A percentile compares a stretch with the other conserved stretches of the same genome.
Conservation (phyloP, 345 rosid species). For the Chamaenerion angustifolium region DNA sequence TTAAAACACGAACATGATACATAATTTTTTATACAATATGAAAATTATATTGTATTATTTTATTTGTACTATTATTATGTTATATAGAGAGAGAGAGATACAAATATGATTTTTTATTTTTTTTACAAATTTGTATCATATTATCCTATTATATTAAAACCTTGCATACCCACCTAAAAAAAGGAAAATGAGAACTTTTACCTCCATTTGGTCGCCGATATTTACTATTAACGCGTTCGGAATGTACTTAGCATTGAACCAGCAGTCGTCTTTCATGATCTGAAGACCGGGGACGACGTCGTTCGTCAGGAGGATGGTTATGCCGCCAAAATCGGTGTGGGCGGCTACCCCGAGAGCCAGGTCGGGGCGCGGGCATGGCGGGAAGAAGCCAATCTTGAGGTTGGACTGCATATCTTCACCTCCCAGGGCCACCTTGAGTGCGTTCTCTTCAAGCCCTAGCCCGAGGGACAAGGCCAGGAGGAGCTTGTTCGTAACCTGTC, state of each 20-base stretch:
- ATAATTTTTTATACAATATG: no score
- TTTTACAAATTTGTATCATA: no score
- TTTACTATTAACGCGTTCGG: conserved; percentile 67
- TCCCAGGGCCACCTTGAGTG: conserved; percentile 38
- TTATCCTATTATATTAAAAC: no score
- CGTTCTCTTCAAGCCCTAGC: conserved; percentile 38
- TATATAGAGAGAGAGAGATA: no score
- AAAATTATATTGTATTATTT: no score
- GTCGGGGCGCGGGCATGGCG: conserved; percentile 88
- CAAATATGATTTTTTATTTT: no score
- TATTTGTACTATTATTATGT: no score
- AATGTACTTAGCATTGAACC: conserved; percentile 62
- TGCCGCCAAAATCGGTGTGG: conserved; percentile 61
- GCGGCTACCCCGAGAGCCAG: conserved; percentile 65
- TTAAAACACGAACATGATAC: no score
- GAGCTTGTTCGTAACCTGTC: conserved; percentile 37
- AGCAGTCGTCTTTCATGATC: conserved; percentile 45
- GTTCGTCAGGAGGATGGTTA: conserved; percentile 74
- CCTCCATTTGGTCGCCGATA: conserved; percentile 84
- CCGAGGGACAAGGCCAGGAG: conserved; percentile 40
- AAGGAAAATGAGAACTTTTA: not conserved
- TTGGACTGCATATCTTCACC: conserved; percentile 50
- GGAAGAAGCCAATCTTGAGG: conserved; percentile 77
- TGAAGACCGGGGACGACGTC: conserved; percentile 83
- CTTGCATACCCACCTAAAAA: no score